Evolutionary conservation across 805 yeast genomes (phyloP).

Genomic region (Metschnikowia colocasiae): DNA sequence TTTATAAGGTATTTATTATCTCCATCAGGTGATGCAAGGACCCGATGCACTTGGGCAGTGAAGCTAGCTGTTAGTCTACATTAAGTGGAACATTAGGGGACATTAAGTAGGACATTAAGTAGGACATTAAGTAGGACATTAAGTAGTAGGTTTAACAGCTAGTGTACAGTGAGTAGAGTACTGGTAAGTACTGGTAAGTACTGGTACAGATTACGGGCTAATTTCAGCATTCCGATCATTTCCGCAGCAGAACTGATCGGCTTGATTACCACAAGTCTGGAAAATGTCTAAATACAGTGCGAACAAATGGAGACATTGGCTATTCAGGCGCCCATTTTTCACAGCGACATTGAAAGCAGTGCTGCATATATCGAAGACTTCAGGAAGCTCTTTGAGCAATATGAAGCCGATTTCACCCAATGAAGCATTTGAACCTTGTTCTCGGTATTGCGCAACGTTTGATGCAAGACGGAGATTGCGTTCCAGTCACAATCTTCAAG

Average conservation of each 20-base stretch:
- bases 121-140: no score
- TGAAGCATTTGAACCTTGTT: slow-evolving; percentile 12
- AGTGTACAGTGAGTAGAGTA: no score
- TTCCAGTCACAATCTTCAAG: slow-evolving; percentile 25
- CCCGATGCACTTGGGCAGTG: no score
- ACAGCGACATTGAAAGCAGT: slow-evolving; percentile 15
- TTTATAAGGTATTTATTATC: no score
- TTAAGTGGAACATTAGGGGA: no score
- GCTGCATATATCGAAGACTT: slow-evolving; percentile 23
- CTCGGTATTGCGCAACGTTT: slow-evolving; percentile 12
- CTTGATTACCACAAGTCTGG: slow-evolving; percentile 28
- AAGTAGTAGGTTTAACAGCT: no score
- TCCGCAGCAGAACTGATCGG: slow-evolving; percentile 25
- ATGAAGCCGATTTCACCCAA: slow-evolving; percentile 10
- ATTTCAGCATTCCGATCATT: slow-evolving; percentile 17
- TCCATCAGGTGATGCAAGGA: no score
- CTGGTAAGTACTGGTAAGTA: no score
- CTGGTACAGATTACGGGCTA: slow-evolving; percentile 16
- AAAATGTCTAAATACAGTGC: slow-evolving; percentile 29
- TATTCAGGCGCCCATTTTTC: slow-evolving; percentile 14
- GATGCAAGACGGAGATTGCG: slow-evolving; percentile 13
- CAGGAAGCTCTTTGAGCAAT: slow-evolving; percentile 16
- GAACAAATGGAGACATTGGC: slow-evolving; percentile 24
- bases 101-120: no score
- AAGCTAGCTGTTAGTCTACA: no score